Evolutionary conservation across 371 early-diverging fungal species (phyloP), one percentile per base, ranked within the genome.

Genomic region (Smittium culicis): DNA sequence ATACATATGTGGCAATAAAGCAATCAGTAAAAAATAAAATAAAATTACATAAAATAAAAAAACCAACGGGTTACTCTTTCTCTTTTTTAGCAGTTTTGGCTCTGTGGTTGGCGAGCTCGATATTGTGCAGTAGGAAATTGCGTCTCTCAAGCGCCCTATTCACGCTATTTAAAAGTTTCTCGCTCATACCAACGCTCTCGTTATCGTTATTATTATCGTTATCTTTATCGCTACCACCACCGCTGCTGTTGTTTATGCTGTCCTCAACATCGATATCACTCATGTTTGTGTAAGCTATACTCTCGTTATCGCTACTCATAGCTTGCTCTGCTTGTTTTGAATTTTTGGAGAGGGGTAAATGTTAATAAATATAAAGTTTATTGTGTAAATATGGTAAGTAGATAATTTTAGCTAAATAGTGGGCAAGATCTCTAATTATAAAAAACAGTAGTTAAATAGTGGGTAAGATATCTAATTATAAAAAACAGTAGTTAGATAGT

Each of bases 11-110:
- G 11, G 16, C 24, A 8, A 54, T 1, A 29, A 11, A 11, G 20
- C 45, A 45, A 45, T 20, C 20, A 11, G 45, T 45, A 45, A 11
- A 5, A 45, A 5, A 45, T 11, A 11, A 5, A 20, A 5, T 20
- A 20, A 45, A 45, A 45, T 20, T 20, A 45, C 20, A 5, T 45
- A 11, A 11, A 11, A 5, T n/a, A 54, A n/a, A 64, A 58, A 16
- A 32, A 34, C 30, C 28, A 28, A 0, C 17, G 54, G 24, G n/a
- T 74, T 74, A 72, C 73, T 72, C 68, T 67, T 72, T 71, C 60
- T 74, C 74, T 32, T 70, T 69, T 56, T 64, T 67, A 59, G 68
- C 66, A n/a, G 69, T 35, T n/a, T 63, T 70, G 29, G 72, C 34
- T 55, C 66, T 64, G 57, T 32, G 31, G 45, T 68, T 68, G 54